Base-by-base conservation (phyloP, 257 asterid species). In the Rauvolfia tetraphylla region DNA sequence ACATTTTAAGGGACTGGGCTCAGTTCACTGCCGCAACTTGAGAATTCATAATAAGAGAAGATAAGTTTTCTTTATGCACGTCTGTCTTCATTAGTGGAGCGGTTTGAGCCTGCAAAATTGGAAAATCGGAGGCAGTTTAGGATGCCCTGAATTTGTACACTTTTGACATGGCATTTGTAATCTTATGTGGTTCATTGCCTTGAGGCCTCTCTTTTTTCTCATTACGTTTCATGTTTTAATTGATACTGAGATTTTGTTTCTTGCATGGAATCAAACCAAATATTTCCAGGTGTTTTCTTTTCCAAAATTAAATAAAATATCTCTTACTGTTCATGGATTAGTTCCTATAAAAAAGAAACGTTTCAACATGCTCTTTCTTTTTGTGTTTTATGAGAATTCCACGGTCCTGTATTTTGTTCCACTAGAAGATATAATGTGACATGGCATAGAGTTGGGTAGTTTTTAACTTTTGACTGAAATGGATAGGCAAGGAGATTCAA, bases 41-140 rank as follows among this genome's bases (percentile, higher is more conserved):
- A 80, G 86, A 71, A 49, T 81, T 82, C 58, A 71, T 49, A 75
- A 86, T 85, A 86, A 89, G 81, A 81, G 79, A 81, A 79, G 84
- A 57, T 62, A 78, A 62, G 78, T 79, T 61, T 76, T 69, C 62
- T 75, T 34, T 75, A 12, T 75, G 42, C 56, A 29, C n/a, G n/a
- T 73, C 70, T 73, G 77, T 79, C 61, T 76, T 75, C 68, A 70
- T 61, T 66, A 48, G 77, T 57, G 79, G 81, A 80, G 82, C 80
- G 48, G 74, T 80, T 78, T 74, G 79, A 75, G 79, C 71, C 76
- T 51, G 81, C 76, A 81, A 81, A 76, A 82, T 74, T 53, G 53
- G 53, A 80, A 72, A 54, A 59, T 74, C 71, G 79, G 81, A 80
- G 78, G 78, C 86, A 79, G 58, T 29, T 76, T 76, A 81, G 88